phyloP scores from a whole-genome alignment of 129 eudicot species.

The Chrysanthemum makinoi region DNA sequence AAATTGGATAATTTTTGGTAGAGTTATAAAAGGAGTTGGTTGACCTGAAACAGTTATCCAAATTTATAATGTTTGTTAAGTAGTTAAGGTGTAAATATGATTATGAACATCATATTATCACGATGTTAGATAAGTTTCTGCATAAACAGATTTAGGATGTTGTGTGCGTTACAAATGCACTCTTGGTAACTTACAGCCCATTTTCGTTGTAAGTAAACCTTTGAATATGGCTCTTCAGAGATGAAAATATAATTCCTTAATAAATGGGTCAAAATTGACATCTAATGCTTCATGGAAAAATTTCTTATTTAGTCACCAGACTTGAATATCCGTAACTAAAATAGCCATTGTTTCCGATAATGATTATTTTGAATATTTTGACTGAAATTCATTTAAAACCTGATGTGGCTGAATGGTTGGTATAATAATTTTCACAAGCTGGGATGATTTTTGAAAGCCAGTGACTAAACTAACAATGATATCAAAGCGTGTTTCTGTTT shows the following conservation, averaged over 20 bases:
- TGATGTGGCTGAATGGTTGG: neutral
- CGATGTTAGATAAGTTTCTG: neutral
- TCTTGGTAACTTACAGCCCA: neutral
- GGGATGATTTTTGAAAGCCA: neutral
- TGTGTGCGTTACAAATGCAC: neutral
- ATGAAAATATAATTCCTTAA: neutral
- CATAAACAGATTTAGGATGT: neutral
- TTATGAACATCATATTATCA: neutral
- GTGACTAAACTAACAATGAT: neutral
- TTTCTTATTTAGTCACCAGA: neutral
- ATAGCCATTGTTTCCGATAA: neutral
- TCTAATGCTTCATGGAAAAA: no score
- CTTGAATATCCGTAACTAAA: neutral
- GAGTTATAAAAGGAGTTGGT: neutral
- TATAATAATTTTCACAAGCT: neutral
- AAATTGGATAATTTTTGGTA: neutral
- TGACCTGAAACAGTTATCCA: neutral
- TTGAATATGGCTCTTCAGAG: neutral
- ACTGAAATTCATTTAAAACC: neutral
- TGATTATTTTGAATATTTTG: conserved; percentile 1
- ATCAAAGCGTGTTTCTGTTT: neutral
- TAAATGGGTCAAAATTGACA: no score
- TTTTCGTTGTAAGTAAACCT: neutral
- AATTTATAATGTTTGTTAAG: neutral
- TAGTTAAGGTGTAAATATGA: neutral